A percentile compares a stretch with the other conserved stretches of the same genome.
Conservation (phyloP, 441 rosid species). For the Corymbia calophylla region DNA sequence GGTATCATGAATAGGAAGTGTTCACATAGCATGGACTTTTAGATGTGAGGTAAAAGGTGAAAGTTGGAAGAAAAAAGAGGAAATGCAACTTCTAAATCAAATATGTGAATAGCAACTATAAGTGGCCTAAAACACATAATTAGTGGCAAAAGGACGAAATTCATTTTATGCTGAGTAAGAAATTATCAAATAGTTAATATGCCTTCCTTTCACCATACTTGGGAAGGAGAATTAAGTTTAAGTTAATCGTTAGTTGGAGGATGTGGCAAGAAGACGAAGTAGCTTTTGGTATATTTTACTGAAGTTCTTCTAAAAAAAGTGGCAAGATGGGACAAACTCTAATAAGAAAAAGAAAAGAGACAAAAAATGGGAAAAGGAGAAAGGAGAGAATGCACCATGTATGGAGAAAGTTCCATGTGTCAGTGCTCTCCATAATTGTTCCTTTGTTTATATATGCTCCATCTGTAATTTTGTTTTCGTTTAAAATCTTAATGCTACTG, state of each 20-base stretch:
- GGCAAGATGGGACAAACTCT: neutral
- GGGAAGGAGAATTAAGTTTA: neutral
- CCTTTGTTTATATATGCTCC: neutral
- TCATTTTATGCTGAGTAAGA: neutral
- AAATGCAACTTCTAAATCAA: neutral
- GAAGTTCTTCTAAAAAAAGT: neutral
- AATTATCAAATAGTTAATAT: neutral
- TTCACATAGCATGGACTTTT: neutral
- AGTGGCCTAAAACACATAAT: neutral
- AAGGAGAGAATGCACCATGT: neutral
- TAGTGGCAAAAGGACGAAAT: neutral
- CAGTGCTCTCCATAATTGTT: neutral
- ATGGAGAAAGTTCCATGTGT: neutral
- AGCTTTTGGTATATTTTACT: too few relatives aligned
- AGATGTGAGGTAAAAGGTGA: neutral
- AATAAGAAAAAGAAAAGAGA: neutral
- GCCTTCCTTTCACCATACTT: neutral
- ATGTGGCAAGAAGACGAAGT: neutral
- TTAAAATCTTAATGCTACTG: rapidly evolving
- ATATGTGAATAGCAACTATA: neutral
- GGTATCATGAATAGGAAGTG: neutral
- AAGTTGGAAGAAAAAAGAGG: neutral
- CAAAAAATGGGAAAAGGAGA: neutral
- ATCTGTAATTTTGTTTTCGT: neutral
- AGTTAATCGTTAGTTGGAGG: neutral